A percentile compares a stretch with the other conserved stretches of the same genome.
These are phyloP conservation scores for Suillus variegatus DNA, from an alignment of 768 basidiomycete genomes.

Conservation along the genomic window DNA sequence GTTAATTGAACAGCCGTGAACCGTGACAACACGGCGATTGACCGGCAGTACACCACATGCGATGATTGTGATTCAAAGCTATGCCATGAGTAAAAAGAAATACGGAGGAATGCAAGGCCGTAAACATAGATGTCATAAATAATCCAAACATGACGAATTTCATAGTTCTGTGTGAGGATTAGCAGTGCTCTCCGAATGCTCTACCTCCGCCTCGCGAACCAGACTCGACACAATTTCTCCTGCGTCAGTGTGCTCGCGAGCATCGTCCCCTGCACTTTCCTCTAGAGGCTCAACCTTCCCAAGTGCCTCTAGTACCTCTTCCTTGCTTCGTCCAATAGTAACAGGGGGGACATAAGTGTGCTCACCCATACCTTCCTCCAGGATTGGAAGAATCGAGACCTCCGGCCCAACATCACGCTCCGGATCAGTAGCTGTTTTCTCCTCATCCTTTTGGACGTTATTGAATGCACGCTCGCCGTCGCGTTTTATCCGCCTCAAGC, in stretches of 20 bases:
- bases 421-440: conserved; percentile 19
- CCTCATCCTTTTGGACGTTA: conserved; percentile 25
- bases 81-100: conserved; percentile 8
- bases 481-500: conserved; percentile 49
- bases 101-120: conserved; percentile 1
- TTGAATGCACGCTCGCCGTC: conserved; percentile 42
- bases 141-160: conserved; percentile 19
- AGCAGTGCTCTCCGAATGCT: conserved; percentile 4
- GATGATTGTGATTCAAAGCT: background rate
- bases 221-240: conserved; percentile 24
- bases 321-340: conserved; percentile 52
- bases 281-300: conserved; percentile 23
- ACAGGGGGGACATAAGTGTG: conserved; percentile 36
- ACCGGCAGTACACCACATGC: background rate
- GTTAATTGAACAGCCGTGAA: background rate
- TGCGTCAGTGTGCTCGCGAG: conserved; percentile 21
- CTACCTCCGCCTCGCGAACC: conserved; percentile 16
- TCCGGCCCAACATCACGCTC: conserved; percentile 34
- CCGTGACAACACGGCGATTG: background rate
- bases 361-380: conserved; percentile 20
- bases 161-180: conserved; percentile 27
- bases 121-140: conserved; percentile 22
- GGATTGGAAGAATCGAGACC: conserved; percentile 45
- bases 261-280: conserved; percentile 1
- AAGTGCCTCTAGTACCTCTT: conserved; percentile 53